A percentile compares a stretch with the other conserved stretches of the same genome.
phyloP scores from a whole-genome alignment of 1,284 basidiomycete genomes.

The Trichosporon asahii region DNA sequence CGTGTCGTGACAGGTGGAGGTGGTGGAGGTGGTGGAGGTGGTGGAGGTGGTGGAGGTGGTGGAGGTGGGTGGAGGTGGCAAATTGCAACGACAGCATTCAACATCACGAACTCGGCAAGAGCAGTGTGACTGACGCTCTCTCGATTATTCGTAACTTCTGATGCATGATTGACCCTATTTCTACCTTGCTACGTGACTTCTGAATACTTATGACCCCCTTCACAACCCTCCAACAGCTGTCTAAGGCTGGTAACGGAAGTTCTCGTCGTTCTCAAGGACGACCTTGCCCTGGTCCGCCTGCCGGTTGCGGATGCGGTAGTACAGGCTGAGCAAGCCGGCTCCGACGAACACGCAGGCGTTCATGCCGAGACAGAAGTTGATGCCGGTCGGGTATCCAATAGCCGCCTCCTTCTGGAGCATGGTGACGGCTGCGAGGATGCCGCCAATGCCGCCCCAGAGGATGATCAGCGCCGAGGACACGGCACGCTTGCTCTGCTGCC shows the following conservation, averaged over 20 bases:
- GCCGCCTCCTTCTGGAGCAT: slow-evolving; percentile 20
- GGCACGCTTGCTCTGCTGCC: slow-evolving; percentile 49
- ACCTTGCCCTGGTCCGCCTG: slow-evolving; percentile 12
- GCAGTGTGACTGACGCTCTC: too few relatives aligned
- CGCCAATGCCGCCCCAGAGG: slow-evolving; percentile 52
- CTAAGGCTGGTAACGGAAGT: slow-evolving; percentile 13
- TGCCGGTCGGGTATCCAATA: slow-evolving; percentile 22
- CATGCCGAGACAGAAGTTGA: slow-evolving; percentile 32
- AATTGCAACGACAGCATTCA: too few relatives aligned
- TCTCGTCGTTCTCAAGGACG: slow-evolving; percentile 12
- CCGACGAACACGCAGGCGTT: slow-evolving; percentile 11
- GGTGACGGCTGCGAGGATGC: slow-evolving; percentile 38
- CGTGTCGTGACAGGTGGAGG: too few relatives aligned
- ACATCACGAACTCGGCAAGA: too few relatives aligned
- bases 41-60: too few relatives aligned
- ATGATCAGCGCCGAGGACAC: slow-evolving; percentile 51
- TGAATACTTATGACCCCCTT: neutral
- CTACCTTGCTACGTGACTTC: neutral
- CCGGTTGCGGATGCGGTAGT: slow-evolving; percentile 7
- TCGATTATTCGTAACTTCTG: too few relatives aligned
- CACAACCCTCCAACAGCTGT: neutral
- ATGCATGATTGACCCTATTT: too few relatives aligned
- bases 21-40: too few relatives aligned
- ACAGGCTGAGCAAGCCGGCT: neutral
- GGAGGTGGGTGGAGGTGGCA: too few relatives aligned